Conservation (phyloP, 495 filamentous ascomycete species). For the Tetracladium setigerum region DNA sequence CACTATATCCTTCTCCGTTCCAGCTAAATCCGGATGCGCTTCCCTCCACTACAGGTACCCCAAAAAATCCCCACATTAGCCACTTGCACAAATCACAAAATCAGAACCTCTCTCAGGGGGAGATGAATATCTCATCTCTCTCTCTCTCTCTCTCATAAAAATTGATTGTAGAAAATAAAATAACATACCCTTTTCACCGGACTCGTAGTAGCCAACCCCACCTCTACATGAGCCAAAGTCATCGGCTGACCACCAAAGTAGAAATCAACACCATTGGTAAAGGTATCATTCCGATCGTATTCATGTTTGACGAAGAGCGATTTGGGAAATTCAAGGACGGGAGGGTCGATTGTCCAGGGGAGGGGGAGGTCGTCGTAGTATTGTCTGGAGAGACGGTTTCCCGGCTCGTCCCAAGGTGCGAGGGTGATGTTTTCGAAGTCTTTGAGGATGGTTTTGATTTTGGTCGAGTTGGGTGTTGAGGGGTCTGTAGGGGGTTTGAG, state of each 20-base stretch:
- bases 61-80: too few relatives aligned
- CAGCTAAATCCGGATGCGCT: constrained; percentile 14
- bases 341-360: constrained; percentile 37
- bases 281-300: constrained; percentile 13
- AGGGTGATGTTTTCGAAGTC: constrained; percentile 25
- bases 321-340: constrained; percentile 34
- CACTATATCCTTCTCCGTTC: constrained; percentile 16
- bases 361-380: constrained; percentile 38
- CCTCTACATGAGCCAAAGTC: constrained; percentile 4
- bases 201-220: constrained; percentile 13
- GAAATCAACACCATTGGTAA: constrained; percentile 17
- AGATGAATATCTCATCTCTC: too few relatives aligned
- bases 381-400: constrained; percentile 29
- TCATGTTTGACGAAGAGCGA: constrained; percentile 22
- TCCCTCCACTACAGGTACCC: constrained; percentile 15
- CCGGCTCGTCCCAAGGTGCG: constrained; percentile 26
- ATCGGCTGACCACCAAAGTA: constrained; percentile 5
- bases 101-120: too few relatives aligned
- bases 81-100: too few relatives aligned
- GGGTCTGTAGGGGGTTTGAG: constrained; percentile 19
- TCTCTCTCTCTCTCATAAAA: not conserved
- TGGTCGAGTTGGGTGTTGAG: constrained; percentile 25
- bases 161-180: not conserved
- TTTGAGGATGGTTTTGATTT: constrained; percentile 26
- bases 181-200: constrained; percentile 10